A percentile compares a stretch with the other conserved stretches of the same genome.
Conservation (phyloP, 768 basidiomycete genomes). For the Coprinellus micaceus region DNA sequence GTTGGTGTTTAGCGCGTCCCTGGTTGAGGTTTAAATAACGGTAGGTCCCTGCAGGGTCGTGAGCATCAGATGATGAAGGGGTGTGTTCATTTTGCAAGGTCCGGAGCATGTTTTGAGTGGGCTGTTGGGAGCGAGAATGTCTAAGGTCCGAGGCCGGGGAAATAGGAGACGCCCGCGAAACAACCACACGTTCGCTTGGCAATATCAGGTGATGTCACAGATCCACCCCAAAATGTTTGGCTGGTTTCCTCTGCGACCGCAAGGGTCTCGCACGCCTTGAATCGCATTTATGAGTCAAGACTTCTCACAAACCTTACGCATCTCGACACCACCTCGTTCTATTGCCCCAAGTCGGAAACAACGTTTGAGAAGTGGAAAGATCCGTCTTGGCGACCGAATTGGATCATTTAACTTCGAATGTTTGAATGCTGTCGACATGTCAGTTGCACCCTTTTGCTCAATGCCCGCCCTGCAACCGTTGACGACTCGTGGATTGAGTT, state of each 20-base stretch:
- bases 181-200: constrained; percentile 2
- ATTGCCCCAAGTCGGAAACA: too few species aligned
- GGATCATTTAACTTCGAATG: constrained; percentile 1
- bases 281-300: not conserved
- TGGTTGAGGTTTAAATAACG: not conserved
- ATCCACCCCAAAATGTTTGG: constrained; percentile 3
- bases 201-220: constrained; percentile 5
- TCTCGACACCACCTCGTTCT: too few species aligned
- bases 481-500: not conserved
- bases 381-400: not conserved
- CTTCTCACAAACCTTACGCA: too few species aligned
- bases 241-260: not conserved
- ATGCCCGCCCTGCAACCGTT: not conserved
- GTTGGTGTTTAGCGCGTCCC: not conserved
- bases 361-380: too few species aligned
- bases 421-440: not conserved
- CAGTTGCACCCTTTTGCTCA: not conserved
- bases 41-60: not conserved
- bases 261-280: not conserved
- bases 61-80: constrained; percentile 3
- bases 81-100: constrained; percentile 5
- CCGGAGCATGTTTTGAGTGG: constrained; percentile 8
- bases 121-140: constrained; percentile 5
- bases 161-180: constrained; percentile 1
- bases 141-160: constrained; percentile 8